Base-by-base conservation (phyloP, 768 basidiomycete genomes). In the Butyriboletus loyo region DNA sequence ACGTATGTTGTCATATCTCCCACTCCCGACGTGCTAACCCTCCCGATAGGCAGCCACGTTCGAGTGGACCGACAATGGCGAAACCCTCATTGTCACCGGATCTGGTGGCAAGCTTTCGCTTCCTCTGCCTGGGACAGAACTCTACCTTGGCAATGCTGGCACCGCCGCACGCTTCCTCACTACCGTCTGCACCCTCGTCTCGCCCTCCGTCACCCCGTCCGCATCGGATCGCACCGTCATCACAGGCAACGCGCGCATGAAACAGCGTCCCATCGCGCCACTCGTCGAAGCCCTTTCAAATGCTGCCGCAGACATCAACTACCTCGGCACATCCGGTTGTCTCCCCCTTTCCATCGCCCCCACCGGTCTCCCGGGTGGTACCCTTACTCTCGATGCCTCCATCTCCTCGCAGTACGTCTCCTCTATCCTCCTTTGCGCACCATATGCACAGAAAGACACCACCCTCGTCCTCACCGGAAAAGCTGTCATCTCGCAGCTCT, bases 341-440 rank as follows among this genome's bases (percentile, higher is more conserved):
- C 84, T 98, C 10, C 94, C 94, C 2, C 84, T 97, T 10, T 80
- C 87, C 19, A 94, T 98, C 55, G 79, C 82, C 2, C 88, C 94
- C 7, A 76, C 84, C 11, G 93, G 96, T 17, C 78, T 98, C 36
- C 80, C 80, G 52, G 97, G 96, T 17, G 86, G 86, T 0, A 80
- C 72, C 4, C 91, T 98, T 63, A 79, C 86, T 62, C 84, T 99
- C 42, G 89, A 95, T 2, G 97, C 97, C 7, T 92, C 85, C 62
- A 90, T 99, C 7, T 98, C 95, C 5, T 93, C 89, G 60, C 97
- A 99, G 84, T 99, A 98, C 65, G 97, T 98, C 32, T 97, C 93
- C 5, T 95, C 94, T 9, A 92, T 98, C 66, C 81, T 99, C 7
- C 86, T 98, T 35, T 97, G 94, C 66, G 95, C 97, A 0, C 97